phyloP scores from a whole-genome alignment of 225 moss, liverwort and hornwort genomes.

The Asterella californica region DNA sequence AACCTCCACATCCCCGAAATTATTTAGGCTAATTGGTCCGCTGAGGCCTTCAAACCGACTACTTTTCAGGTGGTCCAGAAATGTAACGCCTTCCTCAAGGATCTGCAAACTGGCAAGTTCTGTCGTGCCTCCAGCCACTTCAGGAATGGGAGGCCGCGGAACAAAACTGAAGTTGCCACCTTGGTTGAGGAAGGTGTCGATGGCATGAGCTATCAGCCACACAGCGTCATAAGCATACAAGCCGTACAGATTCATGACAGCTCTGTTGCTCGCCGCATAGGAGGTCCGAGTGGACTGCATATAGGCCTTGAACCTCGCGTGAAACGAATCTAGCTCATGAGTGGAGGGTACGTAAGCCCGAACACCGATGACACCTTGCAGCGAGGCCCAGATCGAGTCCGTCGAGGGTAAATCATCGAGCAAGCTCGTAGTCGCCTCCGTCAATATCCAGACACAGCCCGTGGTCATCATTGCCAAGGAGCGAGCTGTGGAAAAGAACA shows the following conservation, averaged over 20 bases:
- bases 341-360: conserved; percentile 64
- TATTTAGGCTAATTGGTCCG: conserved; percentile 53
- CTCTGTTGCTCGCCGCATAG: conserved; percentile 23
- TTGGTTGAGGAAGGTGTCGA: conserved; percentile 16
- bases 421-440: conserved; percentile 58
- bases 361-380: conserved; percentile 64
- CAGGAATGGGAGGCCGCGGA: conserved; percentile 6
- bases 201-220: conserved; percentile 43
- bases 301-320: conserved; percentile 40
- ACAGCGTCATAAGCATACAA: conserved; percentile 43
- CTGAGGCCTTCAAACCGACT: conserved; percentile 55
- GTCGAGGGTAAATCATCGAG: conserved; percentile 54
- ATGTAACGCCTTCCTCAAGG: conserved; percentile 46
- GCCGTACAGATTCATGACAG: conserved; percentile 34
- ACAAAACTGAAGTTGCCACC: conserved; percentile 34
- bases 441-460: conserved; percentile 79
- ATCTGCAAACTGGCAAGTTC: conserved; percentile 53
- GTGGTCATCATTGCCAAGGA: conserved; percentile 60
- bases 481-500: conserved; percentile 58
- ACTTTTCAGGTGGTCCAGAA: conserved; percentile 44
- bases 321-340: conserved; percentile 42
- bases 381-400: conserved; percentile 34
- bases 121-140: conserved; percentile 23
- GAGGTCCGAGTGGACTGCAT: conserved; percentile 22
- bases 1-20: conserved; percentile 57